Evolutionary conservation across 257 asterid genomes (phyloP).

Genomic region (Nicotiana sylvestris): DNA sequence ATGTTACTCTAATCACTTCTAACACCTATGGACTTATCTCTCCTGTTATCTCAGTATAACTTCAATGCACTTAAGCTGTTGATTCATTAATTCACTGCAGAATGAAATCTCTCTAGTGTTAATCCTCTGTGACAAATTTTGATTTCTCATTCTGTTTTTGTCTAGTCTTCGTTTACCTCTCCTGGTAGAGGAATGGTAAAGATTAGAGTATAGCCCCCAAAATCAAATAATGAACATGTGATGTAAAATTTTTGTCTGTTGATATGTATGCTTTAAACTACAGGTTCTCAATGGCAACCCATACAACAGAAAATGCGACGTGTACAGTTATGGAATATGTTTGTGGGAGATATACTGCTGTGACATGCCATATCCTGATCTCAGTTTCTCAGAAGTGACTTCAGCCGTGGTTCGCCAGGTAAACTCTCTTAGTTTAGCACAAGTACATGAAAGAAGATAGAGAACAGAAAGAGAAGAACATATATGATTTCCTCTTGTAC

Average conservation of each 20-base stretch:
- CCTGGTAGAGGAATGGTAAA: background rate
- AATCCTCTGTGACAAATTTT: background rate
- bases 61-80: background rate
- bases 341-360: conserved; percentile 89
- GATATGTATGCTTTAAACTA: background rate
- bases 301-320: conserved; percentile 80
- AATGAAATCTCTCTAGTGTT: background rate
- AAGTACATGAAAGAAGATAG: background rate
- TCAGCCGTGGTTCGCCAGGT: conserved; percentile 95
- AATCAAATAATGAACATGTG: background rate
- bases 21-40: background rate
- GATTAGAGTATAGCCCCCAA: background rate
- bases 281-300: conserved; percentile 81
- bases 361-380: conserved; percentile 93
- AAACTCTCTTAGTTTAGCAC: background rate
- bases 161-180: background rate
- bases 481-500: background rate
- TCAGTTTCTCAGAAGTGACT: conserved; percentile 87
- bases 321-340: conserved; percentile 81
- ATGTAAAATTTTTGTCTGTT: background rate
- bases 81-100: background rate
- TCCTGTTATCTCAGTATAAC: background rate
- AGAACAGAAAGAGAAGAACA: background rate
- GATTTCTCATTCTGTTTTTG: background rate
- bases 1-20: background rate